Conservation (phyloP, 1,284 basidiomycete genomes). For the Ustilago hordei region DNA sequence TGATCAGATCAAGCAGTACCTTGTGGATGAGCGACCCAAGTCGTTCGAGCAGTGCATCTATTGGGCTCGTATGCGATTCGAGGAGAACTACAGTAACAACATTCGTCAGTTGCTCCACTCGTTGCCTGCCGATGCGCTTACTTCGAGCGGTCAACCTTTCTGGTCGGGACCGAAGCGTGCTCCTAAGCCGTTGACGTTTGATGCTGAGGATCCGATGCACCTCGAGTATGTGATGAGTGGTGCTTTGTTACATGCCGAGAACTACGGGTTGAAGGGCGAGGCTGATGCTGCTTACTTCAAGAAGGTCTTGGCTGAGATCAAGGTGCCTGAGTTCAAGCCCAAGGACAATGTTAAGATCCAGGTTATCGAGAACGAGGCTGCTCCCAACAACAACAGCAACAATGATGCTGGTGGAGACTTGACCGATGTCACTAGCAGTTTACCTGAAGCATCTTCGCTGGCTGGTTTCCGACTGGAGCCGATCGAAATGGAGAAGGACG, state of each 20-base stretch:
- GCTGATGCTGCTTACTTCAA: conserved; percentile 83
- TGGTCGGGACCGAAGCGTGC: conserved; percentile 91
- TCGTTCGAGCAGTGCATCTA: conserved; percentile 97
- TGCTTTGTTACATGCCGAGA: conserved; percentile 96
- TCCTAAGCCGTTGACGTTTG: conserved; percentile 89
- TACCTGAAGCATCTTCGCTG: conserved; percentile 74
- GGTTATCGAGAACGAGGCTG: conserved; percentile 89
- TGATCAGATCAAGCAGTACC: conserved; percentile 87
- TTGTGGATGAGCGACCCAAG: conserved; percentile 91
- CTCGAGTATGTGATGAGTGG: conserved; percentile 90
- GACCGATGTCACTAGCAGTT: conserved; percentile 62
- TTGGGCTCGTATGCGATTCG: conserved; percentile 96
- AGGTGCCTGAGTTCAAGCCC: conserved; percentile 92
- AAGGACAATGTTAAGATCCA: conserved; percentile 94
- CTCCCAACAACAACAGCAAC: conserved; percentile 74
- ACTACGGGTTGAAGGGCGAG: conserved; percentile 95
- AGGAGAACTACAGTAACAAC: conserved; percentile 92
- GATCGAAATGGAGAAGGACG: conserved; percentile 99
- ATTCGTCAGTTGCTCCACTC: conserved; percentile 94
- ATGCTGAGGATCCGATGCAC: conserved; percentile 80
- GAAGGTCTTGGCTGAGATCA: conserved; percentile 85
- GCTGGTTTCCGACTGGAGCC: conserved; percentile 94
- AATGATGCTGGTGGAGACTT: conserved; percentile 45
- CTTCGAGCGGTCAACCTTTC: conserved; percentile 86
- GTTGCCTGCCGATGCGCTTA: conserved; percentile 90